Evolutionary conservation across 805 yeast genomes (phyloP), one percentile per base, ranked within the genome.

Genomic region (Spathaspora boniae): DNA sequence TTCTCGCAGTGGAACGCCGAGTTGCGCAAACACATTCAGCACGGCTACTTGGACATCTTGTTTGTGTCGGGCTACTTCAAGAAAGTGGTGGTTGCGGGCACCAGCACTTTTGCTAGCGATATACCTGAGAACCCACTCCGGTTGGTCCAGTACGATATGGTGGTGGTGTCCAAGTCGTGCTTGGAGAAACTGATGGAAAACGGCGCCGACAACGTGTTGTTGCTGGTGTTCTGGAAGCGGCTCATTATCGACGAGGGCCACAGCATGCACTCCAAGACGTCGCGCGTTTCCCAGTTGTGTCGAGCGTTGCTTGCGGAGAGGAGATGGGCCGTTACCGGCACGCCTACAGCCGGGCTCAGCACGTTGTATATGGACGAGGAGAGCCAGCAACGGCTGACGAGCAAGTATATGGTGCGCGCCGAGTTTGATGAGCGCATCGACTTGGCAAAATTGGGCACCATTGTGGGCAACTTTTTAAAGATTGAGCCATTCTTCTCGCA

Each of bases 221-320:
- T 56, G 24, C 46, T 53, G 9, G 53, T 80, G 1, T 76, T 70
- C 44, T 82, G 88, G 87, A 82, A 82, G 48, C 50, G 88, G 16
- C 57, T 82, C 20, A 78, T 82, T 12, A 75, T 82, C n/a, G 89
- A 82, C 52, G 89, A 82, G 53, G 88, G 88, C 0, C 88, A 82
- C 51, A 69, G 79, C 18, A 69, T 81, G 73, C 69, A 65, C 40
- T 68, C 80, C 6, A 70, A 68, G 37, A 52, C 67, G 1, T 68
- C 84, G 0, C 62, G 73, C 33, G 67, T 75, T 0, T 79, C 75
- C 6, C 48, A 55, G 6, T 49, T 76, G 22, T 77, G 84, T 14
- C 64, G 62, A 22, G 56, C 61, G 16, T 48, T 82, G 30, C 53
- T 57, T 31, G 73, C 74, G 6, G 89, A 82, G 47, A 64, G 86